Evolutionary conservation across 148 eudicot species (phyloP), one percentile per base, ranked within the genome.

Genomic region (Vaccinium vitisidaea): DNA sequence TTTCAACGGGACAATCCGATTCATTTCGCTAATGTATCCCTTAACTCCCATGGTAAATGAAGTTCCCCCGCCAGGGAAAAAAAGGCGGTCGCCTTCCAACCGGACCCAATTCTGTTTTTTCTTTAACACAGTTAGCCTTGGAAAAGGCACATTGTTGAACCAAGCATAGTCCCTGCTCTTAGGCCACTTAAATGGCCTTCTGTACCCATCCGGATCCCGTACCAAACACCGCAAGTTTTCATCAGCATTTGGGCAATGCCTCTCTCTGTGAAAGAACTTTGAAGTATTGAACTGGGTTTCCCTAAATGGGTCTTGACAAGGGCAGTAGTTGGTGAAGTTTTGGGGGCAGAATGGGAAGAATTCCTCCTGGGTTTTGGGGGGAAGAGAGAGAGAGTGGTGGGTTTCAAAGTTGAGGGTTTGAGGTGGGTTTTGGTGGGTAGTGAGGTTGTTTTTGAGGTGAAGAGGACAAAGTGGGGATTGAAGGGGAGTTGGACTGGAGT

Each of bases 61-160:
- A 27, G 94, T 90, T 4, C 94, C 94, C 6, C 94, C 94, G 0
- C 93, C 94, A 8, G 94, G 94, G 55, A 92, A 92, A 53, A 89
- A 56, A 67, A 92, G 85, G 70, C 75, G 53, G 50, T 89, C 85
- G 9, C 91, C 89, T 46, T 88, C 89, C 84, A 89, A 79, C 49
- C 90, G 85, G 11, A 92, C 90, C 94, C 94, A 92, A 79, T 91
- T 89, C 89, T 92, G 94, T 2, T 49, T 48, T 70, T 88, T 86
- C 87, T 92, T 92, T 1, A 16, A 59, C 61, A 82, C 86, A 11
- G 83, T 84, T 6, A 92, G 84, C 79, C 70, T 84, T 11, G 86
- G 75, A 39, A 85, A 92, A 0, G 93, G 95, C 53, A 90, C 89
- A 77, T 94, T 91, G 48, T 56, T 79, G 86, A 85, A 92, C 93